Conservation (phyloP, 2,329 filamentous ascomycete species). For the Sporothrix pseudoabietina region DNA sequence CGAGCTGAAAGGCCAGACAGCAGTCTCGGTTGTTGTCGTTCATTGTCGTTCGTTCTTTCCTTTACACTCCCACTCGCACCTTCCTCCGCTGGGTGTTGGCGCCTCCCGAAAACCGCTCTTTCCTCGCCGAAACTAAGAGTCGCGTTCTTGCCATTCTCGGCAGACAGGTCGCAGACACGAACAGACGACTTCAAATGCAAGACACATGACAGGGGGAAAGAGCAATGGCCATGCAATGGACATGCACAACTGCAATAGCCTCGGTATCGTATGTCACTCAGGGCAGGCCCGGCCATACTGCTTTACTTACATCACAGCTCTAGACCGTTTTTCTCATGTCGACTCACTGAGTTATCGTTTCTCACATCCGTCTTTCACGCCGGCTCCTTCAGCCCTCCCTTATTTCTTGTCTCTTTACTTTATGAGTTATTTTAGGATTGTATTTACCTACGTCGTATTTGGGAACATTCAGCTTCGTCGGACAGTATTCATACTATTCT, state of each 20-base stretch:
- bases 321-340: too few relatives aligned
- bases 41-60: not conserved
- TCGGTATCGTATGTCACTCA: not conserved
- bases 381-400: not conserved
- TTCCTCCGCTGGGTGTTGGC: not conserved
- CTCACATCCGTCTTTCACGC: not conserved
- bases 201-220: not conserved
- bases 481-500: not conserved
- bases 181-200: not conserved
- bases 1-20: not conserved
- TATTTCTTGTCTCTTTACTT: not conserved
- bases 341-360: not conserved
- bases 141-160: constrained; percentile 11
- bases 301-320: not conserved
- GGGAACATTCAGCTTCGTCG: not conserved
- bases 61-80: not conserved
- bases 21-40: not conserved
- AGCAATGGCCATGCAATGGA: not conserved
- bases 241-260: not conserved
- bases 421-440: not conserved
- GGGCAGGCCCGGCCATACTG: not conserved
- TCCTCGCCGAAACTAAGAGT: not conserved
- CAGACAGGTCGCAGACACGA: not conserved
- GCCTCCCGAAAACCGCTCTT: not conserved
- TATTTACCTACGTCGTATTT: not conserved